Base-by-base conservation (phyloP, 129 eudicot species). In the Dittrichia graveolens region DNA sequence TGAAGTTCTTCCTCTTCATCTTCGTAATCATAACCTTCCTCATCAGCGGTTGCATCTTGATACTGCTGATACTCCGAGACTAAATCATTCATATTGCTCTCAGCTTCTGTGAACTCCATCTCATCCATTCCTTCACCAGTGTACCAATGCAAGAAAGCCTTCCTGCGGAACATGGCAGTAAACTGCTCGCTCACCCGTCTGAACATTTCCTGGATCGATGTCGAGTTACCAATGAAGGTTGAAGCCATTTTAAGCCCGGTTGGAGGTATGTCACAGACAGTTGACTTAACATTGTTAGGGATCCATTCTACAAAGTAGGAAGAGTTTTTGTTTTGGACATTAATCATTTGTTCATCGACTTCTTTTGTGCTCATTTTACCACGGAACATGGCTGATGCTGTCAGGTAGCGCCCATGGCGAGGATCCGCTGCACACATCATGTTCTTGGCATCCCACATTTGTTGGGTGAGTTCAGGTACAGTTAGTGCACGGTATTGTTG, bases 1-100 rank as follows among this genome's bases (percentile, higher is more conserved):
- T 67, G 66, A 63, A 11, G 67, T 5, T 81, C 84, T 42, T 74
- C 90, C 24, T 83, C 87, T 52, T 88, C 95, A n/a, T 88, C 95
- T 42, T 85, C 95, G 45, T 88, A 85, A 39, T 83, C 86, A 46
- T 83, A 77, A 6, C 79, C 85, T 34, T 88, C 95, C 66, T 88
- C 95, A 15, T 88, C 95, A 9, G 87, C 91, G 1, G 95, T 85
- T 9, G 95, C 95, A 73, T 88, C 95, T 69, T 89, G 92, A 75
- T 89, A 89, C 80, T 89, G 96, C 56, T 89, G 96, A 71, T 89
- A 89, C 62, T 89, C 96, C 13, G 96, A 89, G 16, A 89, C 96
- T 45, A 89, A 65, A 80, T 89, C 96, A 54, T 89, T 89, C 95
- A 89, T 89, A 68, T 89, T 88, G 73, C 95, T 88, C 80, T 89